phyloP scores from a whole-genome alignment of 2,329 filamentous ascomycete genomes.

The Xylaria sp. region DNA sequence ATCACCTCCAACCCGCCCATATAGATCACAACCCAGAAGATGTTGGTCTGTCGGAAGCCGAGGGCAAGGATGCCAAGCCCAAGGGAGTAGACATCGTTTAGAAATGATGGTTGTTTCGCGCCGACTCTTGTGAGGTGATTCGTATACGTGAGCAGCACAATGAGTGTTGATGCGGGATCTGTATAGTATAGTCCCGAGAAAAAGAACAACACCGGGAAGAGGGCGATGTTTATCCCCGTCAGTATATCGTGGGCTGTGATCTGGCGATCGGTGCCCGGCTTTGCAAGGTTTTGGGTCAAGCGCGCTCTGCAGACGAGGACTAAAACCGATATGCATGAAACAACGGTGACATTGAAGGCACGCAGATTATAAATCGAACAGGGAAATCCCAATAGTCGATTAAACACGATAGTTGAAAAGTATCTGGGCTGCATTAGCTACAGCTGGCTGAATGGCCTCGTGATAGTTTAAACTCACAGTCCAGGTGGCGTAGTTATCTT shows the following conservation, averaged over 20 bases:
- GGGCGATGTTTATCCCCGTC: conserved; percentile 78
- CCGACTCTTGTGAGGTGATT: conserved; percentile 61
- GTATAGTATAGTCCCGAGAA: conserved; percentile 97
- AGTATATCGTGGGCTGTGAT: conserved; percentile 60
- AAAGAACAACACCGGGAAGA: conserved; percentile 94
- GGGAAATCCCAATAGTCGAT: conserved; percentile 46
- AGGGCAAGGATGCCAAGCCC: conserved; percentile 72
- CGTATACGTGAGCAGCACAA: conserved; percentile 76
- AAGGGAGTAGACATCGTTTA: conserved; percentile 58
- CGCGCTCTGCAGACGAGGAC: conserved; percentile 63
- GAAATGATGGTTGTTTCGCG: conserved; percentile 45
- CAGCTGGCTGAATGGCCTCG: conserved; percentile 33
- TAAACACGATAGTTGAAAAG: conserved; percentile 55
- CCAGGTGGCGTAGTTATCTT: conserved; percentile 98
- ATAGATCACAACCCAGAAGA: conserved; percentile 91
- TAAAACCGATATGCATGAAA: conserved; percentile 55
- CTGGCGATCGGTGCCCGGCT: conserved; percentile 32
- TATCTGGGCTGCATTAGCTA: conserved; percentile 40
- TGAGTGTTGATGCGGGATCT: conserved; percentile 82
- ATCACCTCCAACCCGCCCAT: conserved; percentile 71
- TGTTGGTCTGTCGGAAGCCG: conserved; percentile 90
- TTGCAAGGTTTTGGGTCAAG: conserved; percentile 45
- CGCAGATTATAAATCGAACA: conserved; percentile 59
- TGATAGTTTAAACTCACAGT: conserved; percentile 62
- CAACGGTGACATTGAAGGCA: conserved; percentile 59